phyloP scores from a whole-genome alignment of 2,329 filamentous ascomycete genomes.

The Geoglossum cookeanum region DNA sequence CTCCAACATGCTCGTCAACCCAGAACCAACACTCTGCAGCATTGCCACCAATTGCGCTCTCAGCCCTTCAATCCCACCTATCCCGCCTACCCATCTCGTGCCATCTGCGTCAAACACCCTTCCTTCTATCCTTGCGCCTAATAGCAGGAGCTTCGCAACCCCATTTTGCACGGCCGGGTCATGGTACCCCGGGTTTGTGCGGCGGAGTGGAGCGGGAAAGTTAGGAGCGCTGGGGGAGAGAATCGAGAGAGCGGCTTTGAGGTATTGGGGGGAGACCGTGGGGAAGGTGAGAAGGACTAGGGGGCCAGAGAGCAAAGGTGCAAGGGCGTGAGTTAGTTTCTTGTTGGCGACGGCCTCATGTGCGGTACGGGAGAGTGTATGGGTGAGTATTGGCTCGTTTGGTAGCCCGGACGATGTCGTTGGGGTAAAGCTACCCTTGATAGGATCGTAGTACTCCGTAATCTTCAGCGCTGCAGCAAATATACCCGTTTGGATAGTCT shows the following conservation, averaged over 20 bases:
- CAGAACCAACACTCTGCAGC: slow-evolving; percentile 61
- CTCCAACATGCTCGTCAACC: slow-evolving; percentile 61
- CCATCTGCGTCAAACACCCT: slow-evolving; percentile 63
- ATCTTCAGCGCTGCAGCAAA: slow-evolving; percentile 70
- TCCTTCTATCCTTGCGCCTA: slow-evolving; percentile 76
- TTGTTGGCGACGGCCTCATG: slow-evolving; percentile 29
- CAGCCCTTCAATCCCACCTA: slow-evolving; percentile 67
- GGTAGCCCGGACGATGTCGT: slow-evolving; percentile 18
- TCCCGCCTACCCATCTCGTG: slow-evolving; percentile 51
- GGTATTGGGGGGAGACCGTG: slow-evolving; percentile 60
- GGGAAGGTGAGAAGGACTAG: slow-evolving; percentile 67
- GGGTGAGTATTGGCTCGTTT: slow-evolving; percentile 32
- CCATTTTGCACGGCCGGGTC: slow-evolving; percentile 63
- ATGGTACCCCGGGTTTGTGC: slow-evolving; percentile 61
- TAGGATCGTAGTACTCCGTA: slow-evolving; percentile 53
- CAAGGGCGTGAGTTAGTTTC: slow-evolving; percentile 38
- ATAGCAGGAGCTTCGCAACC: slow-evolving; percentile 66
- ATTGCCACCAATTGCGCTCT: slow-evolving; percentile 63
- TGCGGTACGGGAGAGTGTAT: slow-evolving; percentile 39
- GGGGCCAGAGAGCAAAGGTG: slow-evolving; percentile 63
- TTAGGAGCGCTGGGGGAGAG: slow-evolving; percentile 50
- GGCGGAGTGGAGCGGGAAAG: slow-evolving; percentile 63
- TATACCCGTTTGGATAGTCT: slow-evolving; percentile 77
- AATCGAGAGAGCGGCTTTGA: slow-evolving; percentile 63
- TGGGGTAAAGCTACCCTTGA: slow-evolving; percentile 12